Conservation (phyloP, 1,139 yeast genomes). For the Yamadazyma blattariae region DNA sequence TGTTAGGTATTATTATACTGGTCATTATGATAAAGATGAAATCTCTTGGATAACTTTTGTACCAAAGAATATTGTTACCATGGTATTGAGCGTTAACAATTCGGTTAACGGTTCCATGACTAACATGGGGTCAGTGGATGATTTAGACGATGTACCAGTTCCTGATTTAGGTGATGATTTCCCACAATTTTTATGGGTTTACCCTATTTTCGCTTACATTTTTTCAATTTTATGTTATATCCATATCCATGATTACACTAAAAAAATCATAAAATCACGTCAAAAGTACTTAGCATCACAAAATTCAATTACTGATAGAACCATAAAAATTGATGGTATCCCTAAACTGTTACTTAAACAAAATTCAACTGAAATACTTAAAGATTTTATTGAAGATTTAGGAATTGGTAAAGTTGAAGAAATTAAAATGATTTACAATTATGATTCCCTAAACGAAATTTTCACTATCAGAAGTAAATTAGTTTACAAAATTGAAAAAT, state of each 20-base stretch:
- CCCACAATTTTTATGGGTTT: constrained; percentile 60
- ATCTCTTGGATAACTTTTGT: constrained; percentile 11
- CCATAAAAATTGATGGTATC: constrained; percentile 87
- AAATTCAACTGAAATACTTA: constrained; percentile 38
- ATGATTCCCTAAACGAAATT: constrained; percentile 45
- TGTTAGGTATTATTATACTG: constrained; percentile 42
- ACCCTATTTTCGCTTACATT: constrained; percentile 81
- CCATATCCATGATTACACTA: constrained; percentile 65
- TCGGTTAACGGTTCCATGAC: not conserved
- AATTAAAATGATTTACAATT: constrained; percentile 55
- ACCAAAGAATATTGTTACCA: not conserved
- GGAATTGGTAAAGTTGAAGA: constrained; percentile 60
- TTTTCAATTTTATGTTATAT: constrained; percentile 71
- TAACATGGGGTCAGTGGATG: too few relatives aligned
- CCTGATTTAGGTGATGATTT: constrained; percentile 26
- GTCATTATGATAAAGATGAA: constrained; percentile 44
- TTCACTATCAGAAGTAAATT: constrained; percentile 34
- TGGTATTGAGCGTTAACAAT: too few relatives aligned
- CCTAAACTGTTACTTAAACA: constrained; percentile 44
- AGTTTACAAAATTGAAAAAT: constrained; percentile 39
- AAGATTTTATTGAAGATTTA: constrained; percentile 54
- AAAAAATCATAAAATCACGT: constrained; percentile 67
- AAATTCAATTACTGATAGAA: constrained; percentile 88
- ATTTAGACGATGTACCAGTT: constrained; percentile 8
- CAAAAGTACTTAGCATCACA: constrained; percentile 85